These are phyloP conservation scores for Cyclaneusma minus DNA, from an alignment of 2,329 filamentous ascomycete genomes.

Conservation along the genomic window DNA sequence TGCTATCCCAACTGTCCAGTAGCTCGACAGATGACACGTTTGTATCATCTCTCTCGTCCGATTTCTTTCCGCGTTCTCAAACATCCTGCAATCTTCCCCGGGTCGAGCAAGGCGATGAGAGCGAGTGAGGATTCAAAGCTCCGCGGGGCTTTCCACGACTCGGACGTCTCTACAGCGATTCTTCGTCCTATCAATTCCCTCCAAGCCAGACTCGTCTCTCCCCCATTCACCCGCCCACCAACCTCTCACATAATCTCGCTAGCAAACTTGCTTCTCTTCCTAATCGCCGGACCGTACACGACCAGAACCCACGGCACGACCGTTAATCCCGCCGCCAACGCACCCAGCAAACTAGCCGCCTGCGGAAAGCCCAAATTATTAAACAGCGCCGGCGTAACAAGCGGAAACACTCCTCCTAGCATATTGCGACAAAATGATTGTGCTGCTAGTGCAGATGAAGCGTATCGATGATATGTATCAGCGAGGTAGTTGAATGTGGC, in stretches of 20 bases:
- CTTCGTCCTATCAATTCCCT: too few species aligned
- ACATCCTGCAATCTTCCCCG: too few species aligned
- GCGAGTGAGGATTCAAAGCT: too few species aligned
- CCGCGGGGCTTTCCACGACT: too few species aligned
- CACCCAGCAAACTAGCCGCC: slow-evolving; percentile 59
- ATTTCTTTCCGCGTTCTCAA: too few species aligned
- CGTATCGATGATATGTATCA: slow-evolving; percentile 74
- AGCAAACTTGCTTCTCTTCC: slow-evolving; percentile 64
- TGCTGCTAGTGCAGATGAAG: slow-evolving; percentile 71
- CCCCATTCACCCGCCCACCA: slow-evolving; percentile 31
- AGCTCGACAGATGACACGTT: too few species aligned
- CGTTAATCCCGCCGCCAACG: slow-evolving; percentile 39
- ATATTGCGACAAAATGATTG: slow-evolving; percentile 80
- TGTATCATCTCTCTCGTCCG: too few species aligned
- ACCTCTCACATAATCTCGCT: slow-evolving; percentile 4
- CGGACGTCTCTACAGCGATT: too few species aligned
- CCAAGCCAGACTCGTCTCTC: slow-evolving; percentile 32
- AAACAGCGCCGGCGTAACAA: slow-evolving; percentile 64
- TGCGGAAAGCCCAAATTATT: slow-evolving; percentile 51
- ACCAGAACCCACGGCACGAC: slow-evolving; percentile 79
- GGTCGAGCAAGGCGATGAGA: too few species aligned
- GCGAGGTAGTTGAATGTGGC: slow-evolving; percentile 88
- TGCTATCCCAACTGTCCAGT: too few species aligned
- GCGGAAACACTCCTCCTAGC: slow-evolving; percentile 64
- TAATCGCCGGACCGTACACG: slow-evolving; percentile 62